phyloP scores from a whole-genome alignment of 805 yeast genomes.

The Candida hungchunana region DNA sequence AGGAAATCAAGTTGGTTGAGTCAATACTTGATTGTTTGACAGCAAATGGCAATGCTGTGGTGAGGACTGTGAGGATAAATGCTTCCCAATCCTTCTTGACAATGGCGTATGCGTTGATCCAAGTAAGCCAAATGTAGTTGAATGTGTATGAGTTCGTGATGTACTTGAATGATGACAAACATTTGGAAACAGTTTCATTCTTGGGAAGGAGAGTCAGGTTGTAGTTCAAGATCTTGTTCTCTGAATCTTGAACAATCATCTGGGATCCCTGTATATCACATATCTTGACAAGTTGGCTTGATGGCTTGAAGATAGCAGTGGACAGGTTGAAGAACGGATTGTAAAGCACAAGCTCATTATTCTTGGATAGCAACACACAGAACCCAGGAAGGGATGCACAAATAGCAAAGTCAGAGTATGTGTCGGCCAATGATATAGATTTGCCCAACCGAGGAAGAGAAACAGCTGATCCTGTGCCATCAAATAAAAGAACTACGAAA shows the following conservation, averaged over 20 bases:
- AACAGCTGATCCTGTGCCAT: slow-evolving; percentile 29
- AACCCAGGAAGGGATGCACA: slow-evolving; percentile 39
- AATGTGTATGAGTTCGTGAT: slow-evolving; percentile 54
- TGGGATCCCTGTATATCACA: slow-evolving; percentile 17
- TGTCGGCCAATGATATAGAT: slow-evolving; percentile 28
- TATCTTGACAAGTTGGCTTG: slow-evolving; percentile 3
- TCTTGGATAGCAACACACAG: slow-evolving; percentile 38
- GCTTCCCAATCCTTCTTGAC: slow-evolving; percentile 56
- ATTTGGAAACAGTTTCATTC: slow-evolving; percentile 37
- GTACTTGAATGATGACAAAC: slow-evolving; percentile 48
- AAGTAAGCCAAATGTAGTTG: slow-evolving; percentile 56
- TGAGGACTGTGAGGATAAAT: slow-evolving; percentile 46
- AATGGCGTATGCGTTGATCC: slow-evolving; percentile 53
- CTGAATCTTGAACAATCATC: slow-evolving; percentile 9
- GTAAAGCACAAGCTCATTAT: slow-evolving; percentile 36
- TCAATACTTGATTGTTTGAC: slow-evolving; percentile 21
- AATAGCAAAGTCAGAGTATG: slow-evolving; percentile 36
- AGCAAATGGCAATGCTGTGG: slow-evolving; percentile 46
- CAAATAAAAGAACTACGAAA: slow-evolving; percentile 49
- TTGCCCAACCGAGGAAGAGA: slow-evolving; percentile 32
- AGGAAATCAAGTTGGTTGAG: slow-evolving; percentile 11
- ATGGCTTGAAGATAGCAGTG: slow-evolving; percentile 31
- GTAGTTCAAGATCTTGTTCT: slow-evolving; percentile 23
- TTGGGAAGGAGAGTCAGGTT: slow-evolving; percentile 42
- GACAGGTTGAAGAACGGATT: slow-evolving; percentile 55